Evolutionary conservation across 2,329 filamentous ascomycete genomes (phyloP), one percentile per base, ranked within the genome.

Genomic region (Hypoxylon sp.): DNA sequence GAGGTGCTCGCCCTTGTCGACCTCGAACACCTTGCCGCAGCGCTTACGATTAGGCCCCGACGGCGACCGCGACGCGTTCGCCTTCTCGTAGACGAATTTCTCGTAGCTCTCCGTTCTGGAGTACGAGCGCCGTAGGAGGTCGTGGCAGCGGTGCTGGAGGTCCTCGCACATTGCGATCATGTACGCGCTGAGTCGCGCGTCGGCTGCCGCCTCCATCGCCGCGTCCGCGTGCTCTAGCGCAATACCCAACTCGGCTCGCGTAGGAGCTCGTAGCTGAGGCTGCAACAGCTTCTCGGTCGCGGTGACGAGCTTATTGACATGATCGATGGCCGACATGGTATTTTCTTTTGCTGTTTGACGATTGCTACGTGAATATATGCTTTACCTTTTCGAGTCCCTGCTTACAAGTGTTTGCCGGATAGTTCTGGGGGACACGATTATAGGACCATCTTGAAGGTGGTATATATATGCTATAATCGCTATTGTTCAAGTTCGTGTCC

Each of bases 1-100:
- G 1, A 62, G 17, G 19, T 67, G 60, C 48, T 64, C 64, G 11
- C 57, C 64, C 6, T 32, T 7, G 19, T 64, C 57, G 7, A 34
- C 37, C 8, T 56, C 13, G 57, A 47, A 64, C 2, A 56, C 3
- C 22, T 34, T 50, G 8, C 39, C 57, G 4, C 15, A 13, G 6
- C 61, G 57, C 39, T 41, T 54, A 3, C 10, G 7, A 6, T 26
- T 30, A 4, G 0, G 8, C 6, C 22, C 7, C 3, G 26, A 13
- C 26, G 20, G 17, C 17, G 52, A 13, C 26, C 24, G 17, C 17
- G 52, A 37, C 11, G 65, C n/a, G n/a, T n/a, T n/a, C 37, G 19
- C 37, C 48, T 41, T 59, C 1, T 55, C 17, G 37, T 68, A 68
- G 15, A 58, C 32, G 13, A 11, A 7, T 4, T 56, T 58, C 43